A percentile compares a stretch with the other conserved stretches of the same genome.
These are phyloP conservation scores for Phialophora macrospora DNA, from an alignment of 2,329 filamentous ascomycete genomes.

Conservation along the genomic window DNA sequence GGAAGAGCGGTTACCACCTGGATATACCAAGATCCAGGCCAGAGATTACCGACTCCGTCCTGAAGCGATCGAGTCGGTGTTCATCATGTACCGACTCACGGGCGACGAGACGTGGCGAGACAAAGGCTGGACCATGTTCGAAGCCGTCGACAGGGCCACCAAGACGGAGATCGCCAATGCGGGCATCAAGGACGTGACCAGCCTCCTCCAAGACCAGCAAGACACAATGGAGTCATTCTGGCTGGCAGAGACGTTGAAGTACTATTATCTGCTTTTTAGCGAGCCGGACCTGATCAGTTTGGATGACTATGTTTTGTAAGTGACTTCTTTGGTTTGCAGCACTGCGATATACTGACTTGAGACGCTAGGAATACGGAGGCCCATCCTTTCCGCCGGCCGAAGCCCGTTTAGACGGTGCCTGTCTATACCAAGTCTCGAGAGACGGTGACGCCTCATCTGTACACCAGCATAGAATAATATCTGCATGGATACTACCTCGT, in stretches of 20 bases:
- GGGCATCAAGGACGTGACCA: slow-evolving; percentile 69
- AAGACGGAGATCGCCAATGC: slow-evolving; percentile 67
- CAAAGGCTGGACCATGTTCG: slow-evolving; percentile 76
- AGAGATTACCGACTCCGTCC: slow-evolving; percentile 57
- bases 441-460: neutral
- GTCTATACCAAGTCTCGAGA: neutral
- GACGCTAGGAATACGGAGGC: slow-evolving; percentile 48
- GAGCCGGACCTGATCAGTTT: slow-evolving; percentile 51
- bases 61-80: slow-evolving; percentile 81
- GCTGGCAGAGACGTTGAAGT: slow-evolving; percentile 60
- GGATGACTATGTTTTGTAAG: slow-evolving; percentile 55
- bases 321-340: slow-evolving; percentile 28
- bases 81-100: slow-evolving; percentile 76
- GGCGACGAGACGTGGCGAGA: slow-evolving; percentile 68
- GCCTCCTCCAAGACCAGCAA: slow-evolving; percentile 49
- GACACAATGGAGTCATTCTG: slow-evolving; percentile 79
- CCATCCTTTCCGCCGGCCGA: slow-evolving; percentile 48
- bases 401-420: neutral
- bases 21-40: slow-evolving; percentile 48
- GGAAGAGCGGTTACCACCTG: slow-evolving; percentile 51
- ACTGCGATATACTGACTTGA: slow-evolving; percentile 15
- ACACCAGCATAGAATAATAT: neutral
- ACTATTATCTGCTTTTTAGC: slow-evolving; percentile 55
- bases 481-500: neutral
- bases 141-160: slow-evolving; percentile 65